A percentile compares a stretch with the other conserved stretches of the same genome.
phyloP scores from a whole-genome alignment of 805 yeast genomes.

The Wickerhamomyces bisporus region DNA sequence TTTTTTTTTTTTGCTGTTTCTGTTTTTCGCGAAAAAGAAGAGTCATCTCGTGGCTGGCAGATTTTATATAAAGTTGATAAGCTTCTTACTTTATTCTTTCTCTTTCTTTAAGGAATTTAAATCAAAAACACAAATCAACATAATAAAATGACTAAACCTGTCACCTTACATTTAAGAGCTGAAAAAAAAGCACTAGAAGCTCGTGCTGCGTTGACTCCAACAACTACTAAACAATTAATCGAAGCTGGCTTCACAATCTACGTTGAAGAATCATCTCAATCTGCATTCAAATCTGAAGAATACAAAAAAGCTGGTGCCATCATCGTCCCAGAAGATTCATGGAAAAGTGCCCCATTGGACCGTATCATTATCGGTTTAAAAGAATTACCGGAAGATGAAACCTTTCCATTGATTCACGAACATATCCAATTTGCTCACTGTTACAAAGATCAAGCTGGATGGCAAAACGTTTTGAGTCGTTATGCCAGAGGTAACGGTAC shows the following conservation, averaged over 20 bases:
- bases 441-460: constrained; percentile 95
- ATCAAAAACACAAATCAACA: not conserved
- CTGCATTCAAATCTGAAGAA: constrained; percentile 73
- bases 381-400: constrained; percentile 86
- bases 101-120: too few relatives aligned
- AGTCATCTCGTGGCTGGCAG: too few relatives aligned
- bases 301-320: constrained; percentile 77
- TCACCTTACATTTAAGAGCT: constrained; percentile 85
- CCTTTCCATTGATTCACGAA: constrained; percentile 90
- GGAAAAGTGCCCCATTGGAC: constrained; percentile 88
- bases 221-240: constrained; percentile 75
- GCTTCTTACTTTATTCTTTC: too few relatives aligned
- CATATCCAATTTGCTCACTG: constrained; percentile 99
- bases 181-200: constrained; percentile 97
- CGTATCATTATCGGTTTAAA: constrained; percentile 90
- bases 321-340: constrained; percentile 89
- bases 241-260: constrained; percentile 85
- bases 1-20: too few relatives aligned
- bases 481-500: constrained; percentile 90
- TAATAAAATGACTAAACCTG: constrained; percentile 30
- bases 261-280: constrained; percentile 84
- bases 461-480: constrained; percentile 86
- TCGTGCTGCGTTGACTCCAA: constrained; percentile 94
- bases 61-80: too few relatives aligned
- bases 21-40: too few relatives aligned